Base-by-base conservation (phyloP, 2,329 filamentous ascomycete genomes). In the Aureobasidium sp. region DNA sequence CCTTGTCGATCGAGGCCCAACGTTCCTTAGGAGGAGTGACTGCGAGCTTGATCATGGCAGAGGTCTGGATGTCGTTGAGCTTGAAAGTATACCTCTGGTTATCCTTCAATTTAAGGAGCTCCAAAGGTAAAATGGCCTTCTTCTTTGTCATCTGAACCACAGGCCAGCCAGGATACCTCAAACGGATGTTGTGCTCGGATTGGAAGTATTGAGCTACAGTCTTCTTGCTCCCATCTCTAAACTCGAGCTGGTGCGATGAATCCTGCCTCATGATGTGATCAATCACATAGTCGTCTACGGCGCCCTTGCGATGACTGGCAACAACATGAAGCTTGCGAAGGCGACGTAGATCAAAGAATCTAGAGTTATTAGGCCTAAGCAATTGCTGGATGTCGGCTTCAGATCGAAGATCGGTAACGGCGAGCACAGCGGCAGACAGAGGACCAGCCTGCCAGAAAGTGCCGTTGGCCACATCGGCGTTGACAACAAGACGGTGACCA, bases 41-140 rank as follows among this genome's bases (percentile, higher is more conserved):
- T 0, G 91, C 90, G 62, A 91, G 89, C 68, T 86, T 91, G 73
- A 98, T 96, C 93, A 98, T 98, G 4, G 78, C 71, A 0, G 84
- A 73, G 0, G 91, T 96, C 71, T 95, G 76, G 0, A 64, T 62
- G 52, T 82, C 79, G 47, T 75, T 76, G 41, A 83, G 65, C 67
- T 84, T 84, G 64, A 70, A 76, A 3, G 70, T 71, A 61, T 80
- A 83, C 2, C 77, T 75, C 65, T 83, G 78, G 30, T 81, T 78
- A 3, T 70, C 64, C 37, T 74, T 68, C 56, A 83, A 71, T 11
- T 64, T 67, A 32, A 81, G 68, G 25, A 79, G 60, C 54, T 84
- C 80, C 66, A 82, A 75, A 0, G 80, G 80, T 32, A 81, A 72
- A 27, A 78, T 69, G 3, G 78, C 67, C 22, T 64, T 70, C 19